These are phyloP conservation scores for Camelina hispida DNA, from an alignment of 345 rosid species.

Conservation along the genomic window DNA sequence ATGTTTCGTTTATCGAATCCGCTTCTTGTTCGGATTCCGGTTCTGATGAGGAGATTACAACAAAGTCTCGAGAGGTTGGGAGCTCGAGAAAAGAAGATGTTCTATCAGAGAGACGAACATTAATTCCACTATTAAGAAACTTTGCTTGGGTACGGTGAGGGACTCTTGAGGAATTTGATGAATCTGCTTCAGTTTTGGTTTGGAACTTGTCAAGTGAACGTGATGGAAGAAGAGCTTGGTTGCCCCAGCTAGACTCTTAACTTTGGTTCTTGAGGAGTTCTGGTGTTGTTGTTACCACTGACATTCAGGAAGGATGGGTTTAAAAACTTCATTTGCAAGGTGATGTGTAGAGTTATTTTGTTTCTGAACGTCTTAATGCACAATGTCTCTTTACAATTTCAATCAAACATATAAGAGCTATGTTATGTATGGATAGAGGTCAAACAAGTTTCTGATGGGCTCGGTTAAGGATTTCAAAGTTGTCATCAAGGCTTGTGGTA, in stretches of 20 bases:
- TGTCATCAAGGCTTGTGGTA: neutral
- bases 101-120: slow-evolving; percentile 43
- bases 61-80: slow-evolving; percentile 48
- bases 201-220: slow-evolving; percentile 46
- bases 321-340: slow-evolving; percentile 49
- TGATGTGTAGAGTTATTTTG: too few species aligned
- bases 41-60: slow-evolving; percentile 62
- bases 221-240: neutral
- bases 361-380: too few species aligned
- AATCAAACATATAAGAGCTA: neutral
- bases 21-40: slow-evolving; percentile 95
- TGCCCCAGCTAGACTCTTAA: neutral
- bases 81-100: slow-evolving; percentile 9
- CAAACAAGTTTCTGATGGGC: too few species aligned
- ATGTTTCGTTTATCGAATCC: slow-evolving; percentile 86
- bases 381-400: neutral
- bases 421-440: too few species aligned
- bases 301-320: slow-evolving; percentile 53
- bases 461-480: slow-evolving; percentile 6
- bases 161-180: slow-evolving; percentile 35
- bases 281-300: slow-evolving; percentile 49
- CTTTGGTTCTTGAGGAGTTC: too few species aligned
- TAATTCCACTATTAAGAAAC: too few species aligned
- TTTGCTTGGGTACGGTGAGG: neutral
- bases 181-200: slow-evolving; percentile 52